Evolutionary conservation across 331 rosid genomes (phyloP).

Genomic region (Acacia concinna): DNA sequence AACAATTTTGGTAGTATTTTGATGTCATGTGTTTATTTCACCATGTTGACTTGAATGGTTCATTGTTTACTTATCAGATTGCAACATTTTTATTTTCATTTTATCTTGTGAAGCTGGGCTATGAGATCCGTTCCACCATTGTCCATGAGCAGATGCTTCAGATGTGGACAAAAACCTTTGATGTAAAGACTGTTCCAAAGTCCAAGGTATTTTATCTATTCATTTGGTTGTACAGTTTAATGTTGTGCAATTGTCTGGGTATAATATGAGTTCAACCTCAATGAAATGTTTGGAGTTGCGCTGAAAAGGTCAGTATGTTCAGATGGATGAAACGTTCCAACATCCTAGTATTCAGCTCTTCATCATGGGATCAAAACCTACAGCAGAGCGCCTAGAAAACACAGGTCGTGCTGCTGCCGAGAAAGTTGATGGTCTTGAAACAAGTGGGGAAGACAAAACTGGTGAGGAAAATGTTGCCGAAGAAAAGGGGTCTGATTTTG

Average conservation of each 20-base stretch:
- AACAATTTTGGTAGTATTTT: constrained; percentile 52
- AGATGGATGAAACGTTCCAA: constrained; percentile 92
- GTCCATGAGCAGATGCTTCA: constrained; percentile 97
- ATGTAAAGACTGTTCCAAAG: constrained; percentile 71
- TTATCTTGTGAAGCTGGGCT: constrained; percentile 71
- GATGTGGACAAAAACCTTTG: constrained; percentile 78
- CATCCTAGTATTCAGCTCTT: constrained; percentile 90
- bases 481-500: constrained; percentile 37
- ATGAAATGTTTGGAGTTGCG: constrained; percentile 12
- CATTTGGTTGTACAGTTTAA: neutral
- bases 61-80: neutral
- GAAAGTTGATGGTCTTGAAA: constrained; percentile 37
- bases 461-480: constrained; percentile 25
- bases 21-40: neutral
- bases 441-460: constrained; percentile 32
- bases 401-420: constrained; percentile 25
- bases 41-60: constrained; percentile 4
- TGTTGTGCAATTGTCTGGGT: neutral
- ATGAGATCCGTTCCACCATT: constrained; percentile 76
- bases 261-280: constrained; percentile 1
- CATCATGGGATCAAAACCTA: constrained; percentile 58
- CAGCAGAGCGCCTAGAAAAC: constrained; percentile 35
- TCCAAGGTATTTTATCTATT: constrained; percentile 56
- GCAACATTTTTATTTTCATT: constrained; percentile 16
- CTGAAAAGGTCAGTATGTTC: constrained; percentile 32